Base-by-base conservation (phyloP, 352 stramenopile species). In the Phytophthora melonis region DNA sequence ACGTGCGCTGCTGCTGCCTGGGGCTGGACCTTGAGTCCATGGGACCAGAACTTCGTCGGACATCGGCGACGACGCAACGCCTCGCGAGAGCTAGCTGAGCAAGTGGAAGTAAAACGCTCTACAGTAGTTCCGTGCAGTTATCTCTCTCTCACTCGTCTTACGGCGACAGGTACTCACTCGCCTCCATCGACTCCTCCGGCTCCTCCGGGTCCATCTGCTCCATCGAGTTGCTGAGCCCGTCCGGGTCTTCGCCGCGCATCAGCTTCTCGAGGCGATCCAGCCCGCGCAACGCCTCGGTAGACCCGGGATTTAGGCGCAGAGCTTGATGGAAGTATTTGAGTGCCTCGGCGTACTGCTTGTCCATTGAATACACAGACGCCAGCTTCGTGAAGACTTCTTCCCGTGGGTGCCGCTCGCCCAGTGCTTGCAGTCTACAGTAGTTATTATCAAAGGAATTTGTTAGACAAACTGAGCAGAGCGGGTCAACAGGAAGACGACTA, bases 361-460 rank as follows among this genome's bases (percentile, higher is more conserved):
- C 77, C 47, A 94, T 71, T 8, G 85, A 87, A 65, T 90, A 92
- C 16, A 93, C 78, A 53, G 91, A 81, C 13, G 82, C 89, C 27
- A 96, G 78, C 63, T 96, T 95, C 18, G 80, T 88, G 34, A 92
- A 91, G 21, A 96, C 78, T 54, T 93, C 78, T 70, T 93, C 88
- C 0, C 82, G 79, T 16, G 80, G 78, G 19, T 67, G 69, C 34
- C 88, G 83, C 47, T 93, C 80, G 7, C 80, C 71, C 8, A 95
- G 63, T 58, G 43, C 39, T 32, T 75, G 59, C n/a, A 96, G 65
- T 66, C 75, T 82, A 74, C 9, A 27, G 30, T 34, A 45, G 11
- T 45, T 45, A 45, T 34, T 55, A 36, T 25, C 18, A 61, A 56
- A 11, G 23, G 1, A 45, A 2, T 27, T 62, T 25, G 18, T 11